Percentiles rank a stretch among this genome's conserved stretches.
phyloP scores from a whole-genome alignment of 2,329 filamentous ascomycete genomes.

The Curvularia lunata region DNA sequence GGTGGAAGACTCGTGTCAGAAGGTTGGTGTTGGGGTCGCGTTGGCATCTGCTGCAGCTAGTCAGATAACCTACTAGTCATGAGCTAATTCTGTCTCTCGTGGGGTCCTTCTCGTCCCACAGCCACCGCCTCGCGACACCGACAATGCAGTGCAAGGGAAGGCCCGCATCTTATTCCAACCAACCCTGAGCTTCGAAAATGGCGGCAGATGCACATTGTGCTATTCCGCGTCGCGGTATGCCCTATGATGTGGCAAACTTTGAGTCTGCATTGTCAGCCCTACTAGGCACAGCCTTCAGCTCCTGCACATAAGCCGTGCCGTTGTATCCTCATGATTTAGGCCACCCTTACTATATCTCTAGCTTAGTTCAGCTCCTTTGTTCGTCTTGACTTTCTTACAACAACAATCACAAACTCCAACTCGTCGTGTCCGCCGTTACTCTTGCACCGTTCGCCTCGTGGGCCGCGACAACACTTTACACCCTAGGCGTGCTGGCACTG shows the following conservation, averaged over 20 bases:
- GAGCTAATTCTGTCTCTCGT: constrained; percentile 18
- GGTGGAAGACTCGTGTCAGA: too few species aligned
- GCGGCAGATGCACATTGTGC: background rate
- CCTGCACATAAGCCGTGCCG: constrained; percentile 7
- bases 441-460: background rate
- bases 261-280: constrained; percentile 10
- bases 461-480: background rate
- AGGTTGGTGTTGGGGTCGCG: too few species aligned
- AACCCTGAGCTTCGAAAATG: background rate
- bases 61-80: constrained; percentile 11
- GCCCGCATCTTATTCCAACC: constrained; percentile 3
- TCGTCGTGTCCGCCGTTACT: background rate
- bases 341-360: background rate
- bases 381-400: background rate
- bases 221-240: background rate
- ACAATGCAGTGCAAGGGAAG: constrained; percentile 1
- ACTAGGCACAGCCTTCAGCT: constrained; percentile 14
- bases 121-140: constrained; percentile 15
- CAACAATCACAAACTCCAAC: background rate
- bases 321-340: background rate
- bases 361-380: background rate
- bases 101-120: constrained; percentile 13
- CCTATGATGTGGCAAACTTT: constrained; percentile 17
- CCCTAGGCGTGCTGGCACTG: background rate
- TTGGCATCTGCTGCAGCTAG: too few species aligned